Base-by-base conservation (phyloP, 1,284 basidiomycete genomes). In the Wallemia mellicola region DNA sequence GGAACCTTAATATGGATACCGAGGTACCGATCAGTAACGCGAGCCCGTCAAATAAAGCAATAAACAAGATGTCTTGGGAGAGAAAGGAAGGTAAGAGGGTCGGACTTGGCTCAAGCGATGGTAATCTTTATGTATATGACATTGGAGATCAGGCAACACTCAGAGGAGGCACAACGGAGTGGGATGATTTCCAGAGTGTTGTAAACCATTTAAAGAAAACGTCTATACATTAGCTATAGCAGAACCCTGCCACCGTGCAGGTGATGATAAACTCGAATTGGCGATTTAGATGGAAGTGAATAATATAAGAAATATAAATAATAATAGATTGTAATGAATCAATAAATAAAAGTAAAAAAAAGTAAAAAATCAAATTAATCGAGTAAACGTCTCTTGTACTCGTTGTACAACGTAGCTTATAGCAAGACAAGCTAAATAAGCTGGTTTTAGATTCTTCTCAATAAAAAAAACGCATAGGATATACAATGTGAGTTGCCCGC, bases 41-140 rank as follows among this genome's bases (percentile, higher is more conserved):
- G 24, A 79, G 83, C 24, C 78, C 78, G 26, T 77, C 79, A 1
- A 78, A 80, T 0, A 78, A 81, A 3, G 89, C 88, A 11, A 78
- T 98, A 65, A 98, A 99, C 74, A 96, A 95, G 71, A 70, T 98
- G 25, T 78, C 83, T 62, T 99, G 91, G 89, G 88, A 96, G 66
- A 75, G 78, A 60, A 82, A 84, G 69, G 82, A 87, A 64, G 82
- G 84, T 2, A 78, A 83, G 38, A 79, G 86, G 57, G 83, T 79
- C 1, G 92, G 85, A 0, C 71, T 92, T 32, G 94, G 89, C 26
- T 86, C 86, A 15, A 84, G 84, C 63, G 91, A 96, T 64, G 94
- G 94, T 24, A 81, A 79, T 62, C 70, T 98, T 60, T 92, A 94
- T 70, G 77, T 98, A 38, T 95, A 94, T 69, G 89, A 92, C 66